Percentiles rank a stretch among this genome's conserved stretches.
These are phyloP conservation scores for Aschersonia sp. DNA, from an alignment of 2,329 filamentous ascomycete species.

Conservation along the genomic window DNA sequence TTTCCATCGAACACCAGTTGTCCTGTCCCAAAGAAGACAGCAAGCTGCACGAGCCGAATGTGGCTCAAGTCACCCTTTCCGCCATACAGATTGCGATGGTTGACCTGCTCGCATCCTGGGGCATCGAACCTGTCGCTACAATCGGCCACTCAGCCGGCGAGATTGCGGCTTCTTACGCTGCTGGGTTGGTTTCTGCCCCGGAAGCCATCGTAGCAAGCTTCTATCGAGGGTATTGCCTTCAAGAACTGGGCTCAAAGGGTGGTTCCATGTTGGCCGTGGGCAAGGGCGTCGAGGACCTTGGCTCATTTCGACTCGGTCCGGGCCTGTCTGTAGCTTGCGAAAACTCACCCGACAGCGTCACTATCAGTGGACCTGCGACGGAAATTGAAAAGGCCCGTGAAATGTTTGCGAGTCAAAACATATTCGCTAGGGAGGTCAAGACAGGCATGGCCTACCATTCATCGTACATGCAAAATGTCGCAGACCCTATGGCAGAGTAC, in stretches of 20 bases:
- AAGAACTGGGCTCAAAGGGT: neutral
- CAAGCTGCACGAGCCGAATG: slow-evolving; percentile 2
- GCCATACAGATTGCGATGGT: slow-evolving; percentile 25
- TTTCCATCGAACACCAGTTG: slow-evolving; percentile 1
- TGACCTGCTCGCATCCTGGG: slow-evolving; percentile 16
- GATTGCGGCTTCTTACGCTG: slow-evolving; percentile 25
- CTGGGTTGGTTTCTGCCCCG: slow-evolving; percentile 6
- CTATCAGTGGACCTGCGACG: slow-evolving; percentile 16
- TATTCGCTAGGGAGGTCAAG: slow-evolving; percentile 16
- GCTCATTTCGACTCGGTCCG: slow-evolving; percentile 9
- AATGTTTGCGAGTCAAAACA: slow-evolving; percentile 9
- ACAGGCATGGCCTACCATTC: slow-evolving; percentile 27
- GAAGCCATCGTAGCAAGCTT: slow-evolving; percentile 5
- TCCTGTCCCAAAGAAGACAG: neutral
- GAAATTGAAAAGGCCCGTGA: slow-evolving; percentile 11
- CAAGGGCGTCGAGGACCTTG: slow-evolving; percentile 2
- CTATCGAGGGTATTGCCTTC: slow-evolving; percentile 1
- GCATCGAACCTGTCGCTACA: slow-evolving; percentile 15
- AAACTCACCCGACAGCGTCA: slow-evolving; percentile 10
- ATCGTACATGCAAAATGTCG: slow-evolving; percentile 16
- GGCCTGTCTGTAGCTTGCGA: slow-evolving; percentile 10
- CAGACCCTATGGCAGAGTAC: neutral
- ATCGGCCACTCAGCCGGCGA: slow-evolving; percentile 27
- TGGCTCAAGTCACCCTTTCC: slow-evolving; percentile 18
- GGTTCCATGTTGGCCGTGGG: slow-evolving; percentile 11